Evolutionary conservation across 805 yeast species (phyloP).

Genomic region (Spathaspora passalidarum): DNA sequence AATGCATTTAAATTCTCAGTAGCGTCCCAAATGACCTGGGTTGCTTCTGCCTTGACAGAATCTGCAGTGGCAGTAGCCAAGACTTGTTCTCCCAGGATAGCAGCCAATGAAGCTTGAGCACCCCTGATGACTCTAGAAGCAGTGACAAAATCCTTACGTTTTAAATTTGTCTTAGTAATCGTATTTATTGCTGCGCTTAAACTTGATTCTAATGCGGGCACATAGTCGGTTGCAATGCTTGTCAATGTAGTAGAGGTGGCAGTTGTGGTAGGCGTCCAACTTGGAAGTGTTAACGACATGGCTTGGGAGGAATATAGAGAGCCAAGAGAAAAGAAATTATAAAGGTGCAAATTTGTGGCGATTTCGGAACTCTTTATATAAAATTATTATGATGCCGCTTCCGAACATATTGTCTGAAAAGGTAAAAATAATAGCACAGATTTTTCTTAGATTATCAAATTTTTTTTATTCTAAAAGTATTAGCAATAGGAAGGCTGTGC

Average conservation of each 20-base stretch:
- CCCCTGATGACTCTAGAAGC: constrained; percentile 25
- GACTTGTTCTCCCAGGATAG: constrained; percentile 28
- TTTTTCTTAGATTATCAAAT: too few relatives aligned
- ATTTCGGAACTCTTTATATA: too few relatives aligned
- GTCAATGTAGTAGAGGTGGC: constrained; percentile 28
- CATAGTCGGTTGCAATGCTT: constrained; percentile 20
- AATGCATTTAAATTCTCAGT: constrained; percentile 27
- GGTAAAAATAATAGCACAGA: too few relatives aligned
- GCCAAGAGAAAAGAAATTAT: background rate
- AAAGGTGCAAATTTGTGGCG: background rate
- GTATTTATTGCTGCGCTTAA: constrained; percentile 14
- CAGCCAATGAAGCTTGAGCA: constrained; percentile 31
- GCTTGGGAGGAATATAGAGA: background rate
- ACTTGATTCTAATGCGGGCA: constrained; percentile 18
- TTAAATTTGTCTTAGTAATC: constrained; percentile 8
- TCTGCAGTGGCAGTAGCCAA: constrained; percentile 34
- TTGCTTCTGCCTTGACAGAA: constrained; percentile 23
- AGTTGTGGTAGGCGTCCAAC: constrained; percentile 24
- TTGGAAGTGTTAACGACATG: constrained; percentile 6
- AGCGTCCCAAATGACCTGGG: constrained; percentile 26
- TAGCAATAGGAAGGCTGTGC: too few relatives aligned
- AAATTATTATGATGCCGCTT: too few relatives aligned
- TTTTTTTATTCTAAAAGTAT: too few relatives aligned
- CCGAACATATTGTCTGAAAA: too few relatives aligned
- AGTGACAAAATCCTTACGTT: constrained; percentile 11